These are phyloP conservation scores for Cryptococcus sp. DNA, from an alignment of 1,284 basidiomycete species.

Conservation along the genomic window DNA sequence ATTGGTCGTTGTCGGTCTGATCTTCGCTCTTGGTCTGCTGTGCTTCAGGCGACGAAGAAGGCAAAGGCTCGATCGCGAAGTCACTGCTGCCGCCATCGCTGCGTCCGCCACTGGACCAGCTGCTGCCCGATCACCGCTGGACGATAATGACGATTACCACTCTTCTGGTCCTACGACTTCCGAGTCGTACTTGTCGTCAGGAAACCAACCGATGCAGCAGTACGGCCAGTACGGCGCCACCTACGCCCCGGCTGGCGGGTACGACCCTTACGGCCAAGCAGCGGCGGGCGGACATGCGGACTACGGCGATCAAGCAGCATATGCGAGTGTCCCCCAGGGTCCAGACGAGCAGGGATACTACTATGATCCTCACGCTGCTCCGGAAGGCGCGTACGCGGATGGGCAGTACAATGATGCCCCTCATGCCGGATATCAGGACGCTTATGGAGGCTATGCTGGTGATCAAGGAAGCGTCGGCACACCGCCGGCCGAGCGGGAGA, in stretches of 20 bases:
- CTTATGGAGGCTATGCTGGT: constrained; percentile 26
- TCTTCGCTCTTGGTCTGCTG: constrained; percentile 49
- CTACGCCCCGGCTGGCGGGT: constrained; percentile 47
- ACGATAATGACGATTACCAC: constrained; percentile 51
- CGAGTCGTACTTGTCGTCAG: constrained; percentile 48
- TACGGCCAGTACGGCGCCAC: constrained; percentile 49
- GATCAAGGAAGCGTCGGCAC: constrained; percentile 33
- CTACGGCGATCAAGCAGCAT: constrained; percentile 23
- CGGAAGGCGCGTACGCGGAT: constrained; percentile 5
- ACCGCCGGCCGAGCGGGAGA: constrained; percentile 27
- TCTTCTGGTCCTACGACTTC: constrained; percentile 29
- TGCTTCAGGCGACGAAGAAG: constrained; percentile 51
- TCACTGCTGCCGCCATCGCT: constrained; percentile 54
- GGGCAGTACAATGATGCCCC: constrained; percentile 4
- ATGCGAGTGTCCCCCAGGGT: constrained; percentile 21
- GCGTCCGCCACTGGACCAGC: constrained; percentile 35
- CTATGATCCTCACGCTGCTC: constrained; percentile 5
- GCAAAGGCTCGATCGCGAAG: constrained; percentile 53
- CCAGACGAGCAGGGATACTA: constrained; percentile 10
- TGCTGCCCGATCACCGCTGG: constrained; percentile 49
- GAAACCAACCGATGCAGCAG: constrained; percentile 51
- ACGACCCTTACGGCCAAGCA: constrained; percentile 47
- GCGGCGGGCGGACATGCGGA: constrained; percentile 16
- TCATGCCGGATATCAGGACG: constrained; percentile 18
- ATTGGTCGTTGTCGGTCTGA: constrained; percentile 51